Percentiles rank a stretch among this genome's conserved stretches.
Conservation (phyloP, 495 filamentous ascomycete species). For the Penicillium odoratum region DNA sequence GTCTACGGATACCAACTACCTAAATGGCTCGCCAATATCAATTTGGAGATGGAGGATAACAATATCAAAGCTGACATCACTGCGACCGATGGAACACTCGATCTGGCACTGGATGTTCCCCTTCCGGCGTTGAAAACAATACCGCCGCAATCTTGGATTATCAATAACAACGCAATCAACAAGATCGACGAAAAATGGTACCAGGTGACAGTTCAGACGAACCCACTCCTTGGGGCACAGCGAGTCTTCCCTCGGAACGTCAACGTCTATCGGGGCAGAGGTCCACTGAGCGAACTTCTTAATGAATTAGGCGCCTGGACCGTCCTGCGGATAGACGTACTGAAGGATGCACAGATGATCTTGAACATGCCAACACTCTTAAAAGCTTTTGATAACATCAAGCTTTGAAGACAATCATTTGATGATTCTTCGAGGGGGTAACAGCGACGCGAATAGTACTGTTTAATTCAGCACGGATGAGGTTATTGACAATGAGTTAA, state of each 20-base stretch:
- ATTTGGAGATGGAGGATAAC: slow-evolving; percentile 8
- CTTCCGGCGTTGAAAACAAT: slow-evolving; percentile 12
- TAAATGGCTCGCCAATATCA: slow-evolving; percentile 15
- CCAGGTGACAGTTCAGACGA: slow-evolving; percentile 14
- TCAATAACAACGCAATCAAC: slow-evolving; percentile 16
- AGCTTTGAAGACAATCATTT: not conserved
- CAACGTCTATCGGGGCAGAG: too few relatives aligned
- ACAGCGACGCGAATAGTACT: too few relatives aligned
- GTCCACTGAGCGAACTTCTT: slow-evolving; percentile 2
- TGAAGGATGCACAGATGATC: slow-evolving; percentile 18
- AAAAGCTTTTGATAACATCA: slow-evolving; percentile 9
- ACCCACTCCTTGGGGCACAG: slow-evolving; percentile 13
- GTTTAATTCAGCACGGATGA: too few relatives aligned
- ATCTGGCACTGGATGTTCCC: not conserved
- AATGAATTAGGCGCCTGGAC: slow-evolving; percentile 10
- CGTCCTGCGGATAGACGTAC: slow-evolving; percentile 14
- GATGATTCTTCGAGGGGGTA: too few relatives aligned
- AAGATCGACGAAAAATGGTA: slow-evolving; percentile 14
- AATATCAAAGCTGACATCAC: too few relatives aligned
- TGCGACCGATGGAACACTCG: too few relatives aligned
- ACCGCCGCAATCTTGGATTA: slow-evolving; percentile 13
- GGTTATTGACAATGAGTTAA: too few relatives aligned
- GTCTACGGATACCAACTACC: slow-evolving; percentile 18
- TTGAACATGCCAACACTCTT: slow-evolving; percentile 14
- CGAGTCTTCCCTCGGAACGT: not conserved